phyloP scores from a whole-genome alignment of 2,329 filamentous ascomycete genomes.

The Fusarium begoniae region DNA sequence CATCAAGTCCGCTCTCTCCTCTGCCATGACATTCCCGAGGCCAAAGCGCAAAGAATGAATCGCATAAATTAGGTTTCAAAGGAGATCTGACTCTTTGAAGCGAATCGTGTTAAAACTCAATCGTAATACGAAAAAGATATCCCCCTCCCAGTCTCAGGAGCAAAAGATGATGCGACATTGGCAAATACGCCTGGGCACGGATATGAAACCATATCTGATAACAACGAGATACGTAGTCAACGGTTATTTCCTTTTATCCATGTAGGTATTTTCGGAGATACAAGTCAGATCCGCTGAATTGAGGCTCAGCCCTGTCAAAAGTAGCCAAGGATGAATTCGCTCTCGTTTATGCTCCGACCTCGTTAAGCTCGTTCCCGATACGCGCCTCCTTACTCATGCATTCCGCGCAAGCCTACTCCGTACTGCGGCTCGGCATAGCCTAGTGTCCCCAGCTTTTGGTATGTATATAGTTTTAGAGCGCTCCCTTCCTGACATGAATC shows the following conservation, averaged over 20 bases:
- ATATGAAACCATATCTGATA: too few species aligned
- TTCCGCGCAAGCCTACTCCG: background rate
- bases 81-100: background rate
- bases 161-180: background rate
- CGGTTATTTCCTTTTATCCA: background rate
- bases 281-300: too few species aligned
- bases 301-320: background rate
- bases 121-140: background rate
- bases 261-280: background rate
- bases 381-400: background rate
- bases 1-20: background rate
- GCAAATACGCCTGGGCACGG: background rate
- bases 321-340: background rate
- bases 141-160: fast-evolving
- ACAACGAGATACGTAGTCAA: background rate
- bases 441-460: background rate
- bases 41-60: background rate
- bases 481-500: background rate
- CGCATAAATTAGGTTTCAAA: background rate
- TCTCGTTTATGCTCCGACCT: background rate
- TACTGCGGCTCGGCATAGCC: background rate
- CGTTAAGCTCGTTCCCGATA: background rate
- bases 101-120: background rate
- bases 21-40: background rate
- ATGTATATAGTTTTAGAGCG: background rate